phyloP scores from a whole-genome alignment of 768 basidiomycete genomes.

The Trametes elegans region DNA sequence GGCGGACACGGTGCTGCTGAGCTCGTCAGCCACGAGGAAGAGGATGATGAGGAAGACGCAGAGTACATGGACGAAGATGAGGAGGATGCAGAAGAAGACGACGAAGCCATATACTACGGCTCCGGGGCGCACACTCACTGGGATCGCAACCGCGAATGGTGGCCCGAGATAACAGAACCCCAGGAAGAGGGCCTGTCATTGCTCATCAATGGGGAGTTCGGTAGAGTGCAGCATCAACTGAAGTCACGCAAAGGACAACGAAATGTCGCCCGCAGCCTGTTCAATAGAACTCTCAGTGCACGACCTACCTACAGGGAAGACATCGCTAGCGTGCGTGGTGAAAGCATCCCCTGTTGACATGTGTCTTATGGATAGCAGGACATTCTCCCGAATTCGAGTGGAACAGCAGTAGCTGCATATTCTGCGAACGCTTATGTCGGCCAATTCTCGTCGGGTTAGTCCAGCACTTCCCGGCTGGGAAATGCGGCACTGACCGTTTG shows the following conservation, averaged over 20 bases:
- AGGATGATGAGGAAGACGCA: conserved; percentile 34
- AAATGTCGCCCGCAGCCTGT: conserved; percentile 50
- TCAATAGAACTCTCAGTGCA: conserved; percentile 34
- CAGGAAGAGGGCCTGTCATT: conserved; percentile 62
- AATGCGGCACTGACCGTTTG: neutral
- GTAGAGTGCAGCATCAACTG: conserved; percentile 54
- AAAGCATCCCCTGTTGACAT: neutral
- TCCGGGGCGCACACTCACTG: conserved; percentile 1
- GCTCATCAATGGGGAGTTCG: conserved; percentile 78
- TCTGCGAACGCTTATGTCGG: conserved; percentile 78
- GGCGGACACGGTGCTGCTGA: neutral
- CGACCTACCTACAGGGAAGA: conserved; percentile 47
- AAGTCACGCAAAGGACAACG: conserved; percentile 38
- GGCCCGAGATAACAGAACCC: conserved; percentile 49
- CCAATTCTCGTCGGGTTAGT: conserved; percentile 71
- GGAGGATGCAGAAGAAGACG: conserved; percentile 34
- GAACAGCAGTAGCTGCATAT: conserved; percentile 75
- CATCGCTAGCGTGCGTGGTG: conserved; percentile 46
- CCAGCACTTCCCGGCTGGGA: neutral
- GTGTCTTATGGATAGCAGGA: conserved; percentile 40
- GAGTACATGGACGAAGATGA: conserved; percentile 40
- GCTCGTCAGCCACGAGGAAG: neutral
- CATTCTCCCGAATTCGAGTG: conserved; percentile 75
- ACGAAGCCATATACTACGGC: conserved; percentile 21
- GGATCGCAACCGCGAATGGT: conserved; percentile 33